These are phyloP conservation scores for Thalassia testudinum DNA, from an alignment of 116 monocot species.

Conservation along the genomic window DNA sequence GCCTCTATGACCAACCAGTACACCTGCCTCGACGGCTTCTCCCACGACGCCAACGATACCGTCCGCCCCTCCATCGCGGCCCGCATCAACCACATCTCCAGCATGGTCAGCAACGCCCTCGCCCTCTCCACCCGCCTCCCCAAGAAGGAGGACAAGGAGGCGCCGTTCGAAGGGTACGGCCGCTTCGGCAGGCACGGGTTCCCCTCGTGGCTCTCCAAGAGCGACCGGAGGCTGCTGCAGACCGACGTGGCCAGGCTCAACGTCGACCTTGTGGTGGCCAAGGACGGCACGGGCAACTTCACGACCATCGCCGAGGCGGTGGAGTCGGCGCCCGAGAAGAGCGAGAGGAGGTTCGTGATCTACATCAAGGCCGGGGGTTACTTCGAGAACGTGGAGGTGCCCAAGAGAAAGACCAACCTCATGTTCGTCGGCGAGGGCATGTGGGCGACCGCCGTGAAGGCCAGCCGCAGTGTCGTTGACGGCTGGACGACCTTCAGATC, in stretches of 20 bases:
- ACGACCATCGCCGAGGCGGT: conserved; percentile 32
- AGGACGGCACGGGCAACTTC: conserved; percentile 51
- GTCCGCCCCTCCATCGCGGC: conserved; percentile 23
- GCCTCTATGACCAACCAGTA: conserved; percentile 75
- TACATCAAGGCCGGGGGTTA: conserved; percentile 70
- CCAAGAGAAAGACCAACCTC: conserved; percentile 35
- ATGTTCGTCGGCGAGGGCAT: conserved; percentile 82
- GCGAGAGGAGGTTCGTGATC: conserved; percentile 36
- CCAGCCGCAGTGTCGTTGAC: conserved; percentile 54
- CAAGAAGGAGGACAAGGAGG: conserved; percentile 5
- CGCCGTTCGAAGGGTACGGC: conserved; percentile 32
- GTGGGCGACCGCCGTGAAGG: conserved; percentile 71
- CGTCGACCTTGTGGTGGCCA: conserved; percentile 34
- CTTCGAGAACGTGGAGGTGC: conserved; percentile 68
- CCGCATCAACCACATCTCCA: conserved; percentile 25
- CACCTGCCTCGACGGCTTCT: conserved; percentile 79
- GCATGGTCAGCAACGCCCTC: conserved; percentile 60
- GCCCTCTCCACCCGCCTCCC: conserved; percentile 54
- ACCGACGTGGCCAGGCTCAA: conserved; percentile 6
- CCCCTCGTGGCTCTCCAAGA: conserved; percentile 31
- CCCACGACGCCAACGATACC: conserved; percentile 8
- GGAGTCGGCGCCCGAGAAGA: conserved; percentile 46
- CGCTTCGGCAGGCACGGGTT: conserved; percentile 12
- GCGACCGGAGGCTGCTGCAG: conserved; percentile 32
- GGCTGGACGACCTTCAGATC: conserved; percentile 75